Percentiles rank a stretch among this genome's conserved stretches.
Conservation (phyloP, 768 basidiomycete genomes). For the Plicaturopsis crispa region DNA sequence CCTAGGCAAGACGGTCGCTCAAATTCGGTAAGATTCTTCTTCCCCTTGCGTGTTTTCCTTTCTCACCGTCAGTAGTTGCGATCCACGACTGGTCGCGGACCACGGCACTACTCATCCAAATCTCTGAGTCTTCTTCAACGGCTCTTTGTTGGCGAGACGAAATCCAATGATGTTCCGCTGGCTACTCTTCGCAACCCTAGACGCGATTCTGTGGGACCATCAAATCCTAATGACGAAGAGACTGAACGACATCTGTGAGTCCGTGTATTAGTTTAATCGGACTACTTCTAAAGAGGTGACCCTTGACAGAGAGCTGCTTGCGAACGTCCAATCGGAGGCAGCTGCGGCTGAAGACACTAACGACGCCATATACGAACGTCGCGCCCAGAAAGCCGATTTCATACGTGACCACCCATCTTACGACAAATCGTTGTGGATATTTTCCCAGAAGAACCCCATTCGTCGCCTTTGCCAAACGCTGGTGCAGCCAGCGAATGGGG, state of each 20-base stretch:
- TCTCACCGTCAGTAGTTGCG: constrained; percentile 13
- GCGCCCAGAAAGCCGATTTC: constrained; percentile 78
- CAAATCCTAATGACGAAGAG: constrained; percentile 42
- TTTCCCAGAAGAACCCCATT: constrained; percentile 70
- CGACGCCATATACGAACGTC: constrained; percentile 61
- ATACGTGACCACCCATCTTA: constrained; percentile 84
- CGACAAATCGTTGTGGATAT: constrained; percentile 86
- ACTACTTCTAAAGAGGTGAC: too few relatives aligned
- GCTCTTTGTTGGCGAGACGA: constrained; percentile 52
- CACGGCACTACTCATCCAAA: constrained; percentile 45
- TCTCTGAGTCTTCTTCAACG: constrained; percentile 57
- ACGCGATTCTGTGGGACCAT: constrained; percentile 20
- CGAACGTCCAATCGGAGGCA: constrained; percentile 51
- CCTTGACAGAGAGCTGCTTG: constrained; percentile 60
- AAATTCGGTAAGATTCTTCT: constrained; percentile 18
- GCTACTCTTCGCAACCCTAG: constrained; percentile 37
- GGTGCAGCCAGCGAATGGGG: constrained; percentile 76
- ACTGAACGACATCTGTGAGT: constrained; percentile 70
- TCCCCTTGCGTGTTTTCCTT: not conserved
- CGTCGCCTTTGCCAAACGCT: constrained; percentile 76
- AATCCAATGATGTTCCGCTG: constrained; percentile 50
- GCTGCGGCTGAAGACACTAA: constrained; percentile 41
- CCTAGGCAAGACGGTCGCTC: constrained; percentile 25
- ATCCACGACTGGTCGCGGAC: constrained; percentile 22
- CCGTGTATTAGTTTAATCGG: too few relatives aligned